A percentile compares a stretch with the other conserved stretches of the same genome.
Conservation (phyloP, 176 grass and related monocot species). For the Cenchrus purpureus region DNA sequence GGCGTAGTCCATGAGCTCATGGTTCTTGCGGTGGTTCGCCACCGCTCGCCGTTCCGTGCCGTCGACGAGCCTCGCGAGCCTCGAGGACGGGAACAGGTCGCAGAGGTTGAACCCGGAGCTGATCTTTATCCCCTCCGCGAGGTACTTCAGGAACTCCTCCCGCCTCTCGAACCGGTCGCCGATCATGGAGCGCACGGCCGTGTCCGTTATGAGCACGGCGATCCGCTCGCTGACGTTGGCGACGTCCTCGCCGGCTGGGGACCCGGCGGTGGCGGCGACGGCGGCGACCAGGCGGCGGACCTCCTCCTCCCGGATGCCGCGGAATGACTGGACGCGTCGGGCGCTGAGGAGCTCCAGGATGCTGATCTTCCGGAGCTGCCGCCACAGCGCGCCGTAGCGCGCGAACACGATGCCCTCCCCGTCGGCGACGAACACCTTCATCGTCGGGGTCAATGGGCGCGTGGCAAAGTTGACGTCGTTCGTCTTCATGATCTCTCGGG, state of each 20-base stretch:
- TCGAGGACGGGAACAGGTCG: slow-evolving; percentile 38
- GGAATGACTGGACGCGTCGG: slow-evolving; percentile 44
- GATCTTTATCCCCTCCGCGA: not conserved
- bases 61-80: not conserved
- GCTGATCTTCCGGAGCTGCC: slow-evolving; percentile 37
- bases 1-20: slow-evolving; percentile 13
- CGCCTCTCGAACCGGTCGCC: slow-evolving; percentile 37
- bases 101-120: not conserved
- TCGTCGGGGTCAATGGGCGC: no score
- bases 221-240: slow-evolving; percentile 42
- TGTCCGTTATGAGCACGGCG: slow-evolving; percentile 16
- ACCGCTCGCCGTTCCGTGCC: not conserved
- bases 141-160: not conserved
- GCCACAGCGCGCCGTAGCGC: slow-evolving; percentile 43
- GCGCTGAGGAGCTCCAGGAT: slow-evolving; percentile 41
- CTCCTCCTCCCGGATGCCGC: slow-evolving; percentile 50
- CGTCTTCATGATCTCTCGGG: no score
- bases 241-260: not conserved
- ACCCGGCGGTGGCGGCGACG: no score
- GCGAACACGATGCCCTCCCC: slow-evolving; percentile 22
- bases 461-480: no score
- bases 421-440: not conserved
- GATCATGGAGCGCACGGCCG: slow-evolving; percentile 27
- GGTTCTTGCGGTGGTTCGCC: not conserved
- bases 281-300: slow-evolving; percentile 21